A percentile compares a stretch with the other conserved stretches of the same genome.
phyloP scores from a whole-genome alignment of 768 basidiomycete species.

The Myochromella boudieri region DNA sequence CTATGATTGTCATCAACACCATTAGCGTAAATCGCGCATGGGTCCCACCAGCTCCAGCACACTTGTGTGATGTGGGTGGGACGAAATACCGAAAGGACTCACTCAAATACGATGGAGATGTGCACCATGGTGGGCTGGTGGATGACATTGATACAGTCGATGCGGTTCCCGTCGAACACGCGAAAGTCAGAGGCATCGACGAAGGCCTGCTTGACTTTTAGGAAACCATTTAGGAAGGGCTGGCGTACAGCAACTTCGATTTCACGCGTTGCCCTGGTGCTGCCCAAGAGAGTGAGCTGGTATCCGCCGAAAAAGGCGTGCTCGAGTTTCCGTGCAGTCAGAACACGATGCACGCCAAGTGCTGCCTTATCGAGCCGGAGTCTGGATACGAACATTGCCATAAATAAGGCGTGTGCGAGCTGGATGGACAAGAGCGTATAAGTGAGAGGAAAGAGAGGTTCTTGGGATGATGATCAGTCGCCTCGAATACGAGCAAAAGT shows the following conservation, averaged over 20 bases:
- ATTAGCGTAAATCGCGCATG: too few species aligned
- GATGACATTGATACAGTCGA: conserved; percentile 10
- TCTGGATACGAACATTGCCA: conserved; percentile 5
- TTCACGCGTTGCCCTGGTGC: conserved; percentile 8
- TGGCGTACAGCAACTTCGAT: conserved; percentile 12
- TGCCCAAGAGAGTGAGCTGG: conserved; percentile 8
- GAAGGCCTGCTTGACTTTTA: conserved; percentile 15
- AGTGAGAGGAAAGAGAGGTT: neutral
- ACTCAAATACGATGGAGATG: conserved; percentile 11
- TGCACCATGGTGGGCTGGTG: conserved; percentile 9
- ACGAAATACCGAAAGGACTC: too few species aligned
- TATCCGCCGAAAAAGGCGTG: conserved; percentile 14
- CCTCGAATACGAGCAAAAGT: neutral
- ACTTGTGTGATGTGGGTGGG: too few species aligned
- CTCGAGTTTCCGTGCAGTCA: conserved; percentile 8
- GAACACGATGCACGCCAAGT: conserved; percentile 4
- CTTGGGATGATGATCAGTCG: neutral
- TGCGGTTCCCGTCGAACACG: conserved; percentile 11
- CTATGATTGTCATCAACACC: conserved; percentile 9
- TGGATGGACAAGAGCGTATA: neutral
- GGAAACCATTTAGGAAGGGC: conserved; percentile 12
- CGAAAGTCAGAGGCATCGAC: conserved; percentile 8
- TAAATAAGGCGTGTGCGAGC: neutral
- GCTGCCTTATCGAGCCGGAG: conserved; percentile 9
- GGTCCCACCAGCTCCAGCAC: too few species aligned